Percentiles rank a stretch among this genome's conserved stretches.
Evolutionary conservation across 1,139 yeast species (phyloP).

Genomic region (Blastobotrys malaysiensis): DNA sequence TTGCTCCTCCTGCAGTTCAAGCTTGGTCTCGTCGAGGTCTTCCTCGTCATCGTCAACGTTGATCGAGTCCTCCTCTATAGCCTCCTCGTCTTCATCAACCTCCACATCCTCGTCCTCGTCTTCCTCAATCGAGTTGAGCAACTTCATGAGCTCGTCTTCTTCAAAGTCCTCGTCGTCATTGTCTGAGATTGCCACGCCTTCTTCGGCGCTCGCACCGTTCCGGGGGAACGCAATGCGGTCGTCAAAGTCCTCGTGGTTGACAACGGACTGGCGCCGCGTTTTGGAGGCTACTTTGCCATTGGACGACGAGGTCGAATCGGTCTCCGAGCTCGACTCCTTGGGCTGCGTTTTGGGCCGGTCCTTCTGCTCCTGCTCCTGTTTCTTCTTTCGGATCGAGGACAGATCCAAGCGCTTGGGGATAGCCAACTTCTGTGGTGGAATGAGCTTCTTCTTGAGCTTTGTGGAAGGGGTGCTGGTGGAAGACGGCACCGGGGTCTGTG

Average conservation of each 20-base stretch:
- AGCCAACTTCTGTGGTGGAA: constrained; percentile 13
- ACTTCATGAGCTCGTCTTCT: constrained; percentile 23
- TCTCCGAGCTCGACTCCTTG: constrained; percentile 1
- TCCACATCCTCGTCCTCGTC: constrained; percentile 24
- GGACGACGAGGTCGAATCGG: neutral
- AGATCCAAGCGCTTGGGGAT: constrained; percentile 24
- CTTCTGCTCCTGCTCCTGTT: constrained; percentile 10
- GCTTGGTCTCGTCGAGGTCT: constrained; percentile 19
- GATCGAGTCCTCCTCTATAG: constrained; percentile 14
- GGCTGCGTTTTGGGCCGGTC: neutral
- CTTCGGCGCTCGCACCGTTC: neutral
- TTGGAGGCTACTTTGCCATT: neutral
- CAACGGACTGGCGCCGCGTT: constrained; percentile 11
- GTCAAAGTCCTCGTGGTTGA: constrained; percentile 19
- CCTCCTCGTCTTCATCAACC: constrained; percentile 26
- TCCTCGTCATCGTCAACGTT: constrained; percentile 12
- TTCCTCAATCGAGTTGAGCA: constrained; percentile 24
- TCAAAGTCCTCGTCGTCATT: constrained; percentile 20
- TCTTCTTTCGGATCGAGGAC: constrained; percentile 16
- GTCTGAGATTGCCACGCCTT: neutral
- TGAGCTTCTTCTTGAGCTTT: constrained; percentile 13
- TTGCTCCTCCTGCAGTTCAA: constrained; percentile 35
- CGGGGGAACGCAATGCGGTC: constrained; percentile 16
- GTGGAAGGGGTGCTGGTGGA: neutral
- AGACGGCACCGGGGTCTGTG: neutral